A percentile compares a stretch with the other conserved stretches of the same genome.
Conservation (phyloP, 208 protist species). For the Crithidia thermophila region DNA sequence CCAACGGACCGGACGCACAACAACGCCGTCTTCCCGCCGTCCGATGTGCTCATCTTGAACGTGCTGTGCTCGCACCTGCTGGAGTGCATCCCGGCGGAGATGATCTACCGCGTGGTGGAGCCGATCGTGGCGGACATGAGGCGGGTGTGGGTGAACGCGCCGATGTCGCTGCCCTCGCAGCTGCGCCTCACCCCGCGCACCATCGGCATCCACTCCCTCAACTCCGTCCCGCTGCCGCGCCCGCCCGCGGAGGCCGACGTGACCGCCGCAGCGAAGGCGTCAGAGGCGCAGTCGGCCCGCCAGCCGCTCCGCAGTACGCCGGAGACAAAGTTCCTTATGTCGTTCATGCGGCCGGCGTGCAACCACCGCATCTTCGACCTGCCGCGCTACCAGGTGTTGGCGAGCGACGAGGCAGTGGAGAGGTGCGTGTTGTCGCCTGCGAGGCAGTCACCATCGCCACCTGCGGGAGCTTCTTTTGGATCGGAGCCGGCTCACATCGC, state of each 20-base stretch:
- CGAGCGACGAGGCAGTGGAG: slow-evolving; percentile 14
- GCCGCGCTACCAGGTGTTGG: slow-evolving; percentile 20
- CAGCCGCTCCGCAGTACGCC: slow-evolving; percentile 33
- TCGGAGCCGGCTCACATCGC: not conserved
- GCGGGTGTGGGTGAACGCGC: slow-evolving; percentile 72
- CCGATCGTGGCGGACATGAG: slow-evolving; percentile 52
- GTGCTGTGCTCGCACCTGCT: slow-evolving; percentile 77
- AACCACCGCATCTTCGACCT: slow-evolving; percentile 52
- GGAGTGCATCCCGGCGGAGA: slow-evolving; percentile 78
- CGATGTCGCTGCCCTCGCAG: slow-evolving; percentile 82
- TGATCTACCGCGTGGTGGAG: slow-evolving; percentile 61
- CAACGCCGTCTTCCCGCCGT: slow-evolving; percentile 90
- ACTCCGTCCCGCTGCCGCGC: slow-evolving; percentile 20
- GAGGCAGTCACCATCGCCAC: not conserved
- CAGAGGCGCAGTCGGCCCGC: slow-evolving; percentile 16
- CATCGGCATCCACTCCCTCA: slow-evolving; percentile 50
- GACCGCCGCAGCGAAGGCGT: not conserved
- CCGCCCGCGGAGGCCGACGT: not conserved
- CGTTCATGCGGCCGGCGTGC: slow-evolving; percentile 58
- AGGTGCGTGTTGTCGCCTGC: not conserved
- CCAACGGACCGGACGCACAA: slow-evolving; percentile 88
- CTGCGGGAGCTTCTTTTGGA: not conserved
- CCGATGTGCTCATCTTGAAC: slow-evolving; percentile 88
- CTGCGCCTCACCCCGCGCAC: slow-evolving; percentile 63
- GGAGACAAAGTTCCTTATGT: slow-evolving; percentile 41